A percentile compares a stretch with the other conserved stretches of the same genome.
phyloP scores from a whole-genome alignment of 1,284 basidiomycete genomes.

The Cystobasidium slooffiae region DNA sequence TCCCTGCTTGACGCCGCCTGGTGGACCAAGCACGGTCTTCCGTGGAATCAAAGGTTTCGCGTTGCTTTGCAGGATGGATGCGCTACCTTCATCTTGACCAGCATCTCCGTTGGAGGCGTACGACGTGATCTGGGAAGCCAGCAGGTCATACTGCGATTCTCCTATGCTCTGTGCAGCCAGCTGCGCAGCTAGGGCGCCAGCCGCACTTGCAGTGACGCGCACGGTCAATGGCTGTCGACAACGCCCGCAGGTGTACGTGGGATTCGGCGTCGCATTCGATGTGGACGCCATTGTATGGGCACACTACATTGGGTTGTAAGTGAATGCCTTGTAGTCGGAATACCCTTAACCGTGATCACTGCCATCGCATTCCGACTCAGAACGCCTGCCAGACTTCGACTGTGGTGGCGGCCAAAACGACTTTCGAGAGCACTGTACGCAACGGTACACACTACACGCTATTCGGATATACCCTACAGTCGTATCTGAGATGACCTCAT shows the following conservation, averaged over 20 bases:
- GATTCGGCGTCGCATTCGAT: not conserved
- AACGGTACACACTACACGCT: no score
- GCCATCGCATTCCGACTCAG: no score
- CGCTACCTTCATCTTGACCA: not conserved
- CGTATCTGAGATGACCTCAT: no score
- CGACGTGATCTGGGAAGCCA: constrained; percentile 40
- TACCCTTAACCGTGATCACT: no score
- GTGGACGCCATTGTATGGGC: not conserved
- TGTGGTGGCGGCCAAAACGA: no score
- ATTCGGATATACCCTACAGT: no score
- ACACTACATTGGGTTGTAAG: not conserved
- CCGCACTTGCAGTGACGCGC: constrained; percentile 21
- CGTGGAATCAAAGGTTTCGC: constrained; percentile 18
- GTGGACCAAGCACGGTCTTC: constrained; percentile 58
- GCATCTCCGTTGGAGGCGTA: not conserved
- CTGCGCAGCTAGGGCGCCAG: constrained; percentile 23
- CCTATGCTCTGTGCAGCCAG: constrained; percentile 18
- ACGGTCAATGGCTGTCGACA: constrained; percentile 43
- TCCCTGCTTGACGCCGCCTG: constrained; percentile 49
- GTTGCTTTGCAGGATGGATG: not conserved
- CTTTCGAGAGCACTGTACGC: no score
- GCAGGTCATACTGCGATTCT: constrained; percentile 43
- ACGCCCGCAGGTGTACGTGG: constrained; percentile 37
- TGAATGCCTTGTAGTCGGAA: not conserved
- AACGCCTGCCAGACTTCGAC: no score